A percentile compares a stretch with the other conserved stretches of the same genome.
These are phyloP conservation scores for Mediolabrus comicus DNA, from an alignment of 108 stramenopile genomes.

Conservation along the genomic window DNA sequence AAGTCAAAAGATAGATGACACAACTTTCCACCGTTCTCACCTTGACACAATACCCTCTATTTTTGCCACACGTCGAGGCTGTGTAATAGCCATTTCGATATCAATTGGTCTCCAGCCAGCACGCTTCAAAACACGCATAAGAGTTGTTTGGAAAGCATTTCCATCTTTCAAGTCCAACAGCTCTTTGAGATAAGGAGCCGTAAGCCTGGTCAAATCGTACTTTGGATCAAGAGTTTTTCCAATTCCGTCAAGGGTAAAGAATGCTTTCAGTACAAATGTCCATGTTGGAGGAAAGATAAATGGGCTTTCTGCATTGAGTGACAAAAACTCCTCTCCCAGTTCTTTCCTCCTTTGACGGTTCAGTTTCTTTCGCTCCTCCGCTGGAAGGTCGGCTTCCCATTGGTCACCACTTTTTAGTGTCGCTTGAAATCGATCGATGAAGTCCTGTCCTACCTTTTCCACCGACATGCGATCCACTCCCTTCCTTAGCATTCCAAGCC, in stretches of 20 bases:
- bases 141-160: slow-evolving; percentile 81
- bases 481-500: slow-evolving; percentile 90
- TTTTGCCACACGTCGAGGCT: slow-evolving; percentile 82
- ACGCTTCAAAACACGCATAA: slow-evolving; percentile 80
- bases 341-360: slow-evolving; percentile 67
- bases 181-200: slow-evolving; percentile 92
- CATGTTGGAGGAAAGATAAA: slow-evolving; percentile 97
- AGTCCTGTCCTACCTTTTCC: slow-evolving; percentile 94
- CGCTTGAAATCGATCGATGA: slow-evolving; percentile 91
- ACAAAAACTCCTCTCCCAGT: slow-evolving; percentile 88
- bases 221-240: slow-evolving; percentile 93
- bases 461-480: slow-evolving; percentile 93
- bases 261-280: slow-evolving; percentile 97
- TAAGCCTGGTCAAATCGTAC: slow-evolving; percentile 93
- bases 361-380: slow-evolving; percentile 77
- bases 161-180: slow-evolving; percentile 93
- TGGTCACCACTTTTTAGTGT: slow-evolving; percentile 64
- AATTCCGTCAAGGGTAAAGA: slow-evolving; percentile 97
- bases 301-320: slow-evolving; percentile 86
- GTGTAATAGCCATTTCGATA: slow-evolving; percentile 80
- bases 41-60: slow-evolving; percentile 77
- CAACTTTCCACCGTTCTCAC: slow-evolving; percentile 14
- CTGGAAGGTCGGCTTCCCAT: slow-evolving; percentile 78
- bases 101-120: slow-evolving; percentile 85
- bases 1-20: background rate